These are phyloP conservation scores for Neoboletus subvelutipes DNA, from an alignment of 768 basidiomycete genomes.

Conservation along the genomic window DNA sequence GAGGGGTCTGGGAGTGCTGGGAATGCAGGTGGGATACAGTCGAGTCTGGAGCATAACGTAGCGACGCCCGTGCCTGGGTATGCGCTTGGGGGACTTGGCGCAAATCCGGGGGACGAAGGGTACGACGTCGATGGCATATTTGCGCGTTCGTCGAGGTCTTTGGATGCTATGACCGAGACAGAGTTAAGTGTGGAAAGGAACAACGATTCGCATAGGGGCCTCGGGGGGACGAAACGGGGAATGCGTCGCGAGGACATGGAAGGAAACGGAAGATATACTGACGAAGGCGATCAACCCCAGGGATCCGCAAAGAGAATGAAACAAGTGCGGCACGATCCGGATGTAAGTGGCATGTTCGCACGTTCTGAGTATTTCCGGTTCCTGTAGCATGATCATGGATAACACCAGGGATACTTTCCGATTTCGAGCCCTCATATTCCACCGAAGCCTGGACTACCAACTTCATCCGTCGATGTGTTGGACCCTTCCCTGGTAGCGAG, in stretches of 20 bases:
- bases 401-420: slow-evolving; percentile 18
- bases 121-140: slow-evolving; percentile 5
- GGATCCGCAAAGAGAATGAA: slow-evolving; percentile 18
- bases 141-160: slow-evolving; percentile 5
- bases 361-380: not conserved
- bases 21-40: not conserved
- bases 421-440: slow-evolving; percentile 24
- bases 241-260: slow-evolving; percentile 15
- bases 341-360: slow-evolving; percentile 17
- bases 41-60: slow-evolving; percentile 10
- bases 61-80: slow-evolving; percentile 21
- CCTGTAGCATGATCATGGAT: not conserved
- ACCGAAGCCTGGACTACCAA: slow-evolving; percentile 12
- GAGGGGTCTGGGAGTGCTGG: slow-evolving; percentile 5
- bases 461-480: not conserved
- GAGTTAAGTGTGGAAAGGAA: slow-evolving; percentile 7
- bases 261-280: slow-evolving; percentile 3
- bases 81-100: slow-evolving; percentile 4
- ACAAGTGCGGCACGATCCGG: slow-evolving; percentile 9
- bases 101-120: not conserved
- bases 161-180: slow-evolving; percentile 9
- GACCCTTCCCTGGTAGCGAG: slow-evolving; percentile 13
- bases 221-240: slow-evolving; percentile 15
- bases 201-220: not conserved
- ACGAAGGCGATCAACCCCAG: slow-evolving; percentile 3